These are phyloP conservation scores for Artemisia tridentata DNA, from an alignment of 129 eudicot species.

Conservation along the genomic window DNA sequence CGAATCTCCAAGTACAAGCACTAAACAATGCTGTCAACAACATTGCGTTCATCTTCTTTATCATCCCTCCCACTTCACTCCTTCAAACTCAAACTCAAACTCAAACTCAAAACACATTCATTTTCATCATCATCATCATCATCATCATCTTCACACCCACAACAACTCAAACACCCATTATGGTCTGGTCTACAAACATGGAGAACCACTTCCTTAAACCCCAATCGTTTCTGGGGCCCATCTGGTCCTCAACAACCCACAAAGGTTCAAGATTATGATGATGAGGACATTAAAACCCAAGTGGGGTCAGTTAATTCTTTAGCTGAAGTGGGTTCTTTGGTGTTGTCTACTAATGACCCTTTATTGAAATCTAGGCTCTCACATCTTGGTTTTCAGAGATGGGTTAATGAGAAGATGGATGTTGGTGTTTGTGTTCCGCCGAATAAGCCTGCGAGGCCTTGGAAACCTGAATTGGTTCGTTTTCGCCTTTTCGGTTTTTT, in stretches of 20 bases:
- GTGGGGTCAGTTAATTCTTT: slow-evolving; percentile 40
- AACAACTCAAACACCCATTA: slow-evolving; percentile 23
- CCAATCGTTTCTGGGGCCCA: slow-evolving; percentile 79
- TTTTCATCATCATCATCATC: slow-evolving; percentile 31
- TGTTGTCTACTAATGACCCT: slow-evolving; percentile 76
- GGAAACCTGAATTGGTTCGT: slow-evolving; percentile 72
- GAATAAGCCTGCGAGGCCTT: slow-evolving; percentile 64
- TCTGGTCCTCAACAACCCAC: slow-evolving; percentile 54
- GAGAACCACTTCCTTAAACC: slow-evolving; percentile 59
- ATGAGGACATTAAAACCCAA: background rate
- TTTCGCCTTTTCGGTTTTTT: too few relatives aligned
- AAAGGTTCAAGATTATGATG: background rate
- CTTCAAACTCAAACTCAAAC: slow-evolving; percentile 24
- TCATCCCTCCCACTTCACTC: slow-evolving; percentile 22
- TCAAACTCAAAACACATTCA: slow-evolving; percentile 25
- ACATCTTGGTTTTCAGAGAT: slow-evolving; percentile 60
- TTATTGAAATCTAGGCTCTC: slow-evolving; percentile 63
- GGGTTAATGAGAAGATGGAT: slow-evolving; percentile 52
- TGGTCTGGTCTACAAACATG: slow-evolving; percentile 83
- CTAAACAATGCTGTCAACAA: slow-evolving; percentile 33
- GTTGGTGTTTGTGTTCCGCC: slow-evolving; percentile 68
- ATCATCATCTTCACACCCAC: slow-evolving; percentile 11
- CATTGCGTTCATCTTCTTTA: slow-evolving; percentile 17
- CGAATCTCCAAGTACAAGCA: background rate
- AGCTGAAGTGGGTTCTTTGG: slow-evolving; percentile 75